A percentile compares a stretch with the other conserved stretches of the same genome.
Evolutionary conservation across 139 green algal genomes (phyloP).

Genomic region (Chlamydomonas applanata): DNA sequence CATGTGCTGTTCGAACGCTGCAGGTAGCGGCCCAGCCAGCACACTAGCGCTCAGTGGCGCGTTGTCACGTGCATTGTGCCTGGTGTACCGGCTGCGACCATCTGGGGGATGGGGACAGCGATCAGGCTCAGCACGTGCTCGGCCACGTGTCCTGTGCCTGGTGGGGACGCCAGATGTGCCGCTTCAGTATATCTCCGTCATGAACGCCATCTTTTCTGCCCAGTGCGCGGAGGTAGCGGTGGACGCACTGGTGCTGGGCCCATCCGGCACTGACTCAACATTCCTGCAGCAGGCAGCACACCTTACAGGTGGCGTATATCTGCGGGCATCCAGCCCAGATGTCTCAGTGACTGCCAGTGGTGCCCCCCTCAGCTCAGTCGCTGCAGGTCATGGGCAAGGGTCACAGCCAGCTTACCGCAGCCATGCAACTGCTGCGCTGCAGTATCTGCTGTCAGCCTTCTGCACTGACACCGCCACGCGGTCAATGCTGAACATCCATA

Average conservation of each 20-base stretch:
- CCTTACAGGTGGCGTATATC: slow-evolving; percentile 68
- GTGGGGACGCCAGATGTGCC: slow-evolving; percentile 46
- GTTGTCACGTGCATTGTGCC: slow-evolving; percentile 57
- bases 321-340: neutral
- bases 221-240: slow-evolving; percentile 58
- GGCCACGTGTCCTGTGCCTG: slow-evolving; percentile 53
- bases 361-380: neutral
- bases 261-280: neutral
- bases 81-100: slow-evolving; percentile 42
- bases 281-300: slow-evolving; percentile 67
- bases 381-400: neutral
- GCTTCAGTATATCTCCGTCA: slow-evolving; percentile 72
- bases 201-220: slow-evolving; percentile 86
- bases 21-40: neutral
- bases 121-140: too few relatives aligned
- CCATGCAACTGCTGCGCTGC: neutral
- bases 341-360: neutral
- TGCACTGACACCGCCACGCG: slow-evolving; percentile 47
- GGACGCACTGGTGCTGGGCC: slow-evolving; percentile 46
- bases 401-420: slow-evolving; percentile 18
- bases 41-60: slow-evolving; percentile 40
- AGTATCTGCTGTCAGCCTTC: slow-evolving; percentile 19
- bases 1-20: neutral
- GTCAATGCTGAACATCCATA: slow-evolving; percentile 37
- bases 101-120: too few relatives aligned